Evolutionary conservation across 805 yeast species (phyloP).

Genomic region (Cyberlindnera misumaiensis): DNA sequence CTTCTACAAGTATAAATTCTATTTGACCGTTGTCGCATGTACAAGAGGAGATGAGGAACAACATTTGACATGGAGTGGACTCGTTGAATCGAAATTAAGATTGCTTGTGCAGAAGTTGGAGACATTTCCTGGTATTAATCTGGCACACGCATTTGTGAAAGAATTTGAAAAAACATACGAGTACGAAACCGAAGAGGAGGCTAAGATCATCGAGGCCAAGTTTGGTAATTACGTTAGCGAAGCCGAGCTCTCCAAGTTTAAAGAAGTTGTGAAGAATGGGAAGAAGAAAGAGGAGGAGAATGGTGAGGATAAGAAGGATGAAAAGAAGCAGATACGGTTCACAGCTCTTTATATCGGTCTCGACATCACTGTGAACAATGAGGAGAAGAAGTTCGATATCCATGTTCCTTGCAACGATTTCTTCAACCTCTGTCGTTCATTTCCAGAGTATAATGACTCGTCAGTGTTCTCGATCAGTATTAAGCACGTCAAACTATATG

Average conservation of each 20-base stretch:
- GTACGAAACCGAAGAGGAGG: conserved; percentile 47
- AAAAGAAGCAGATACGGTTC: conserved; percentile 41
- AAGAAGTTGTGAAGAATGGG: conserved; percentile 28
- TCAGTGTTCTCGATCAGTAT: conserved; percentile 51
- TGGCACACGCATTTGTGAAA: conserved; percentile 89
- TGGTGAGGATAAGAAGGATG: not conserved
- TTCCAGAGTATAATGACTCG: conserved; percentile 59
- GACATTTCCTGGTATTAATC: conserved; percentile 58
- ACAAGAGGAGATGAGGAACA: conserved; percentile 72
- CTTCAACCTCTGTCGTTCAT: conserved; percentile 68
- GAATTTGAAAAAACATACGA: conserved; percentile 53
- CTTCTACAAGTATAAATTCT: conserved; percentile 79
- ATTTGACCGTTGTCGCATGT: conserved; percentile 73
- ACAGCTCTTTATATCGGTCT: conserved; percentile 81
- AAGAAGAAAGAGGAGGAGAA: conserved; percentile 25
- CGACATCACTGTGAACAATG: conserved; percentile 31
- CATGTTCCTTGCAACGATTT: conserved; percentile 90
- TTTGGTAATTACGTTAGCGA: conserved; percentile 60
- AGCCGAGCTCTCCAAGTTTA: conserved; percentile 28
- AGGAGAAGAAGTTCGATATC: conserved; percentile 66
- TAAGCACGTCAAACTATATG: conserved; percentile 68
- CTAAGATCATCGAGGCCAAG: conserved; percentile 47
- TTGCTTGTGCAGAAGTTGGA: conserved; percentile 80
- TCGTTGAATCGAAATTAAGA: conserved; percentile 85
- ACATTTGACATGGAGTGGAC: conserved; percentile 85